Percentiles rank a stretch among this genome's conserved stretches.
phyloP scores from a whole-genome alignment of 2,329 filamentous ascomycete genomes.

The Penicillium sp. region DNA sequence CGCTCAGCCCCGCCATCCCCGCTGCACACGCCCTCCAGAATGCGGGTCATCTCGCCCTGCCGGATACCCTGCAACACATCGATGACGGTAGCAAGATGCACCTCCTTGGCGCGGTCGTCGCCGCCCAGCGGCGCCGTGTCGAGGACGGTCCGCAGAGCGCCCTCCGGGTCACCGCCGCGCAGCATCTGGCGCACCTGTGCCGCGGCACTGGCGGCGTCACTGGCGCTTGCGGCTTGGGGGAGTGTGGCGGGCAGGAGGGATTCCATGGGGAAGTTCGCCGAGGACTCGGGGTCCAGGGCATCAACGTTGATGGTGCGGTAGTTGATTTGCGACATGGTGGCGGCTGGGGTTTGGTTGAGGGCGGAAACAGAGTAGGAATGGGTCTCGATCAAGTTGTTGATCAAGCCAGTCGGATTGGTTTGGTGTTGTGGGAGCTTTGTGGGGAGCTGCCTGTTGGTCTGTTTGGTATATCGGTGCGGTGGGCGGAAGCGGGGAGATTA shows the following conservation, averaged over 20 bases:
- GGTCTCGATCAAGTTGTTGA: not conserved
- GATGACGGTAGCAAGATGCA: constrained; percentile 76
- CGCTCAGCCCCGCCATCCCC: constrained; percentile 73
- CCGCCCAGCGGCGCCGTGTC: constrained; percentile 68
- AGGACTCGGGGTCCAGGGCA: constrained; percentile 78
- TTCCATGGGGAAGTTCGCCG: constrained; percentile 79
- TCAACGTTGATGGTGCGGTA: constrained; percentile 92
- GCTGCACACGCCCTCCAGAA: constrained; percentile 71
- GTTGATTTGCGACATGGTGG: constrained; percentile 45
- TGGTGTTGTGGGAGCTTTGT: not conserved
- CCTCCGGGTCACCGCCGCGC: constrained; percentile 76
- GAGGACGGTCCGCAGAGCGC: constrained; percentile 71
- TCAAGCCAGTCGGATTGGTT: not conserved
- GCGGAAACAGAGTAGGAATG: not conserved
- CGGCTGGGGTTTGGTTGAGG: constrained; percentile 4
- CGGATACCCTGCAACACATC: constrained; percentile 95
- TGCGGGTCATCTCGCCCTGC: constrained; percentile 85
- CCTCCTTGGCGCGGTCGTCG: constrained; percentile 56
- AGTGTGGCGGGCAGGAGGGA: constrained; percentile 68
- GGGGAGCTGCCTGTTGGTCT: not conserved
- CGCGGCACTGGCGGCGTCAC: constrained; percentile 67
- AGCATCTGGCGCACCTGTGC: constrained; percentile 80
- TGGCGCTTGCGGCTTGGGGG: constrained; percentile 60
- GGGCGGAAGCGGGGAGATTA: constrained; percentile 15
- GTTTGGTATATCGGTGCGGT: constrained; percentile 11